phyloP scores from a whole-genome alignment of 768 basidiomycete species.

The Rhizopogon roseolus region DNA sequence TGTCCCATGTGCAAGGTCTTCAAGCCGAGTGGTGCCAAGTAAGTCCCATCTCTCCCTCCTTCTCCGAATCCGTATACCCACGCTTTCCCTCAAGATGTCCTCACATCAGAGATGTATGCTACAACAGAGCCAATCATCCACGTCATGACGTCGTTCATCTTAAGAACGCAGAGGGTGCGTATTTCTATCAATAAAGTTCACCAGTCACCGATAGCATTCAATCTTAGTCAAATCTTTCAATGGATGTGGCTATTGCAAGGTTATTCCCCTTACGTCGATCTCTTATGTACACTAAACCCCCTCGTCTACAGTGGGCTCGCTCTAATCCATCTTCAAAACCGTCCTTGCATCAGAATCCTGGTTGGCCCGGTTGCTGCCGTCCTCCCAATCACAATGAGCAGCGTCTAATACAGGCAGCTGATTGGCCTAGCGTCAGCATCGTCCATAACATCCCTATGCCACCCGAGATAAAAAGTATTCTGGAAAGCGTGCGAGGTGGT shows the following conservation, averaged over 20 bases:
- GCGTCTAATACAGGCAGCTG: conserved; percentile 60
- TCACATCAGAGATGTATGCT: conserved; percentile 70
- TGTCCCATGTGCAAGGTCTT: conserved; percentile 89
- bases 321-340: conserved; percentile 49
- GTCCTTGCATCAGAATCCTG: conserved; percentile 60
- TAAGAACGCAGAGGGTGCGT: conserved; percentile 83
- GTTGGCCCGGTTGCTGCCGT: conserved; percentile 91
- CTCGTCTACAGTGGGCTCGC: conserved; percentile 60
- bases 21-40: conserved; percentile 56
- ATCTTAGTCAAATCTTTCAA: conserved; percentile 71
- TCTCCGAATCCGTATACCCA: conserved; percentile 12
- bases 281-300: conserved; percentile 19
- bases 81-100: conserved; percentile 53
- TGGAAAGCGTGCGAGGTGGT: conserved; percentile 48
- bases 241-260: conserved; percentile 90
- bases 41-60: conserved; percentile 10
- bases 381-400: conserved; percentile 58
- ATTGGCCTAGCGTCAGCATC: conserved; percentile 77
- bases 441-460: conserved; percentile 76
- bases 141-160: conserved; percentile 73
- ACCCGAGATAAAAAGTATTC: conserved; percentile 59
- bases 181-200: conserved; percentile 10
- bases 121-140: conserved; percentile 70
- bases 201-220: conserved; percentile 12
- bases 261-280: conserved; percentile 25